Conservation (phyloP, 2,329 filamentous ascomycete genomes). For the Emergomyces pasteurianus region DNA sequence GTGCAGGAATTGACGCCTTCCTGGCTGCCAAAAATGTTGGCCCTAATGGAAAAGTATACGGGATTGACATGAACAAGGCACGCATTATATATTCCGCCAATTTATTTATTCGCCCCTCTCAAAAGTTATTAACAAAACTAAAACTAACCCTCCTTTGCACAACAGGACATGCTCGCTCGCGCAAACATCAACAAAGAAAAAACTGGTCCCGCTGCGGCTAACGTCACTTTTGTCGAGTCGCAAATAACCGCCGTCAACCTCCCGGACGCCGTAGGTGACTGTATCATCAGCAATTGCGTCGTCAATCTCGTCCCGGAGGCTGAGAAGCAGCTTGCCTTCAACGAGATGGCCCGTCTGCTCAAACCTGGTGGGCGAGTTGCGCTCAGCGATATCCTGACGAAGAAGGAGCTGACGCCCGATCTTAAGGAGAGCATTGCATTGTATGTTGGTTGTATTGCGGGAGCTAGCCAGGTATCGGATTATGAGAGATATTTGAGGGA, state of each 20-base stretch:
- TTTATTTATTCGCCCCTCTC: too few species aligned
- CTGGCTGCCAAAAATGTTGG: conserved; percentile 42
- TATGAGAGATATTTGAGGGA: conserved; percentile 42
- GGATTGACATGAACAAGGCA: conserved; percentile 50
- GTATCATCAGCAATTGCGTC: conserved; percentile 53
- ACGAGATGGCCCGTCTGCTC: conserved; percentile 47
- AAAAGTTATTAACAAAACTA: neutral
- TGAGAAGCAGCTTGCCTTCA: conserved; percentile 45
- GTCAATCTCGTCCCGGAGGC: conserved; percentile 45
- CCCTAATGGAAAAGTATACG: conserved; percentile 38
- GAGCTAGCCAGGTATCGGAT: conserved; percentile 40
- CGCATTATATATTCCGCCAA: neutral
- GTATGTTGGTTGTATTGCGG: conserved; percentile 50
- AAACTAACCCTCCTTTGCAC: neutral
- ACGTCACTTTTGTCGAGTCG: conserved; percentile 41
- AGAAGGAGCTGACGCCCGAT: conserved; percentile 36
- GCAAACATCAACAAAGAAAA: conserved; percentile 36
- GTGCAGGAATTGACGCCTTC: conserved; percentile 48
- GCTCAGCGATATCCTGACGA: conserved; percentile 48
- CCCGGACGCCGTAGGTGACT: conserved; percentile 34
- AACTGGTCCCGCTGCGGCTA: conserved; percentile 21
- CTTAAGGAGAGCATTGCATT: conserved; percentile 40
- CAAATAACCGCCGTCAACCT: conserved; percentile 42
- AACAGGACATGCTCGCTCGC: conserved; percentile 43
- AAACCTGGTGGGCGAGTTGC: conserved; percentile 47